Conservation (phyloP, 2,329 filamentous ascomycete genomes). For the Rutstroemia sp. region DNA sequence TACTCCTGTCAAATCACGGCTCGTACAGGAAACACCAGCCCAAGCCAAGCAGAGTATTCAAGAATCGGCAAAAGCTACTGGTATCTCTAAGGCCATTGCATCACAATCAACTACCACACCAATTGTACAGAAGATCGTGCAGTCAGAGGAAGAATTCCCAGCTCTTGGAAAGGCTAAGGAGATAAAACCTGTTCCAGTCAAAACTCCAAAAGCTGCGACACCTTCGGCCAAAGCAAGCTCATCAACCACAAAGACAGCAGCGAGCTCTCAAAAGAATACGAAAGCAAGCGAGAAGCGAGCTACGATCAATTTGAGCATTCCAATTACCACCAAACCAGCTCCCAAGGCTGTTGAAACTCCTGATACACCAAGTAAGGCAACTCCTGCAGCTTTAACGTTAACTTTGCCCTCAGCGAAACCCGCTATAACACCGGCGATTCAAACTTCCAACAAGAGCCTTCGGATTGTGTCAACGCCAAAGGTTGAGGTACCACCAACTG, state of each 20-base stretch:
- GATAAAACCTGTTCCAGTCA: conserved; percentile 16
- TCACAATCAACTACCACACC: conserved; percentile 21
- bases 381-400: conserved; percentile 28
- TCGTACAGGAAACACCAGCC: not conserved
- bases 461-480: conserved; percentile 64
- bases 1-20: conserved; percentile 7
- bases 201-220: conserved; percentile 10
- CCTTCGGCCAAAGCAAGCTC: conserved; percentile 6
- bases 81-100: conserved; percentile 39
- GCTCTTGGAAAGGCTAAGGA: conserved; percentile 36
- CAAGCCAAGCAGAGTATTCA: conserved; percentile 39
- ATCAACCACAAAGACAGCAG: conserved; percentile 1
- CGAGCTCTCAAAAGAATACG: not conserved
- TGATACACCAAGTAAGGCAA: conserved; percentile 16
- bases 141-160: conserved; percentile 49
- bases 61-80: conserved; percentile 38
- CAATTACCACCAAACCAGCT: conserved; percentile 30
- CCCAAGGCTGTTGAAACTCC: conserved; percentile 31
- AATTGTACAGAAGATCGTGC: conserved; percentile 2
- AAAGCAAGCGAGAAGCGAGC: conserved; percentile 21
- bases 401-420: conserved; percentile 46
- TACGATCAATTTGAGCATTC: conserved; percentile 39
- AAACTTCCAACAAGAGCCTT: conserved; percentile 52
- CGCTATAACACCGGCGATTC: conserved; percentile 39
- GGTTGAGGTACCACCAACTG: conserved; percentile 43